Percentiles rank a stretch among this genome's conserved stretches.
phyloP scores from a whole-genome alignment of 148 eudicot species.

The Rhododendron griersonianum region DNA sequence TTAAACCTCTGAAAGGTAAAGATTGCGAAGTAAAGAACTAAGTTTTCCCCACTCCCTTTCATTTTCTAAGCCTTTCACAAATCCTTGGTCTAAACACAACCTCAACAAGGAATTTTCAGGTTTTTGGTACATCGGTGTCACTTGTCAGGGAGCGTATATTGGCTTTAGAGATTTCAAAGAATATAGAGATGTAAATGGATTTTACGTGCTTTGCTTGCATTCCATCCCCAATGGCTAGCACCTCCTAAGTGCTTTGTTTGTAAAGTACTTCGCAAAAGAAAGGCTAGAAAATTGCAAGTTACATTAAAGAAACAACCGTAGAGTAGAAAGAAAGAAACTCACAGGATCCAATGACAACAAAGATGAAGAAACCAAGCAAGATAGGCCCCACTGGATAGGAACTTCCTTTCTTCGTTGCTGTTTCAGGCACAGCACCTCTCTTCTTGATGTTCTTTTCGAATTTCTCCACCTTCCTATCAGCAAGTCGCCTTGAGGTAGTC shows the following conservation, averaged over 20 bases:
- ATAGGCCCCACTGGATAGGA: constrained; percentile 59
- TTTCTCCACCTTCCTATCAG: constrained; percentile 53
- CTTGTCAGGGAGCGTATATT: no score
- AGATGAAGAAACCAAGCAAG: constrained; percentile 54
- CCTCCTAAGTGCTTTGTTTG: not conserved
- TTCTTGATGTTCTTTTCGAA: constrained; percentile 58
- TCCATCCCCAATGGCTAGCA: not conserved
- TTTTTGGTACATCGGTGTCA: not conserved
- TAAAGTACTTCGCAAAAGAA: not conserved
- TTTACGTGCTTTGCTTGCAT: not conserved
- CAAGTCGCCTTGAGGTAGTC: constrained; percentile 63
- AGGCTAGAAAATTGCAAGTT: not conserved
- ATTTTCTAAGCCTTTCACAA: not conserved
- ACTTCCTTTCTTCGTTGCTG: constrained; percentile 46
- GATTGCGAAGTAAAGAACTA: not conserved
- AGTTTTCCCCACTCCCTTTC: not conserved
- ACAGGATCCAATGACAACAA: constrained; percentile 69
- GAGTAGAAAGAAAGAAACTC: constrained; percentile 14
- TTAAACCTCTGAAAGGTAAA: not conserved
- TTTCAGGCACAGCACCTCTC: constrained; percentile 44
- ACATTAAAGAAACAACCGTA: not conserved
- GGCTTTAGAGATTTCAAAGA: not conserved
- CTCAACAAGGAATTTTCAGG: not conserved
- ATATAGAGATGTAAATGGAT: not conserved
- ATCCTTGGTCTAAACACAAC: not conserved